Percentiles rank a stretch among this genome's conserved stretches.
Evolutionary conservation across 305 asterid genomes (phyloP).

Genomic region (Vinca major): DNA sequence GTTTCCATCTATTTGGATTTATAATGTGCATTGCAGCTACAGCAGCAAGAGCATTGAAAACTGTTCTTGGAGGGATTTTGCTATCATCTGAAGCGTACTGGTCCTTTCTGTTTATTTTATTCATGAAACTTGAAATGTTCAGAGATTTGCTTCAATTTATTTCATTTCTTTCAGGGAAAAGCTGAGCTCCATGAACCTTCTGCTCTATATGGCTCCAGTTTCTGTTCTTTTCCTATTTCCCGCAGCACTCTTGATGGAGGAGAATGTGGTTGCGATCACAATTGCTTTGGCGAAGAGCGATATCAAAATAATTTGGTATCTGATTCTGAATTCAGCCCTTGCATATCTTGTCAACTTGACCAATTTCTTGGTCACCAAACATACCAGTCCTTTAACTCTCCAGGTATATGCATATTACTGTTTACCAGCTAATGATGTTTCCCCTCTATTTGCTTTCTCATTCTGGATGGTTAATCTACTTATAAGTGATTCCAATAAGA

Average conservation of each 20-base stretch:
- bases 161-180: conserved; percentile 45
- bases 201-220: conserved; percentile 79
- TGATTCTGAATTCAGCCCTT: conserved; percentile 67
- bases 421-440: background rate
- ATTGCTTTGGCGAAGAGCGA: conserved; percentile 65
- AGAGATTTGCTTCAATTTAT: background rate
- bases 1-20: conserved; percentile 37
- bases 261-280: conserved; percentile 62
- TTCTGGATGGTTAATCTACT: background rate
- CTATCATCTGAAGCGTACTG: conserved; percentile 32
- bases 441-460: background rate
- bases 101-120: conserved; percentile 12
- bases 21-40: conserved; percentile 33
- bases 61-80: conserved; percentile 36
- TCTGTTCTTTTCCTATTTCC: conserved; percentile 73
- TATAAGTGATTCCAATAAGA: background rate
- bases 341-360: conserved; percentile 80
- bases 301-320: conserved; percentile 50
- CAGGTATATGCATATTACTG: conserved; percentile 36
- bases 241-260: conserved; percentile 60
- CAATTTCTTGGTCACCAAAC: conserved; percentile 74
- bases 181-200: conserved; percentile 80
- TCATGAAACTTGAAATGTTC: background rate
- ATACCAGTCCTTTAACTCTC: conserved; percentile 80
- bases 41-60: conserved; percentile 34